phyloP scores from a whole-genome alignment of 1,139 yeast species.

The Debaryomyces sp. region DNA sequence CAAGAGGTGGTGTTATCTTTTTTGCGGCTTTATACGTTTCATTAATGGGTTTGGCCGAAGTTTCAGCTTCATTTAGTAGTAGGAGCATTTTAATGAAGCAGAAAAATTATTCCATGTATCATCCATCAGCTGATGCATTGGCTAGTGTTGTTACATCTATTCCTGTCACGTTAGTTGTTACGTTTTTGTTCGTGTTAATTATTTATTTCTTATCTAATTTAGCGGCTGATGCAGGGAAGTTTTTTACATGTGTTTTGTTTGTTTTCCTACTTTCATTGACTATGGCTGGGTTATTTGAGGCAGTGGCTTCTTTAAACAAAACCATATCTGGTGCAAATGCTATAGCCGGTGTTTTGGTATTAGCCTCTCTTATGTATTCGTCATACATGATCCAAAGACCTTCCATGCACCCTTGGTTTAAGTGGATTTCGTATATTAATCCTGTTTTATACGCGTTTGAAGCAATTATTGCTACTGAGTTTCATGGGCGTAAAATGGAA shows the following conservation, averaged over 20 bases:
- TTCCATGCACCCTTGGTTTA: constrained; percentile 66
- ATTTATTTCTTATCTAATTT: constrained; percentile 55
- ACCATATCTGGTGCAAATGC: constrained; percentile 55
- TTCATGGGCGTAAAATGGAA: constrained; percentile 56
- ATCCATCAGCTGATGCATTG: constrained; percentile 61
- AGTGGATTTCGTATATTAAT: constrained; percentile 61
- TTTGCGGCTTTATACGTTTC: constrained; percentile 56
- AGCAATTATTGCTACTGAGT: constrained; percentile 55
- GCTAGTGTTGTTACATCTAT: constrained; percentile 48
- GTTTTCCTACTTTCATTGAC: constrained; percentile 28
- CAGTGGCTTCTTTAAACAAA: constrained; percentile 51
- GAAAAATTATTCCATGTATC: constrained; percentile 56
- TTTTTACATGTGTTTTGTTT: constrained; percentile 54
- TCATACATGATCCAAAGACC: constrained; percentile 60
- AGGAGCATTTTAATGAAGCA: constrained; percentile 61
- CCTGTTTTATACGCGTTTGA: constrained; percentile 63
- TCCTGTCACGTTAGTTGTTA: constrained; percentile 51
- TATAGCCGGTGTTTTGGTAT: constrained; percentile 49
- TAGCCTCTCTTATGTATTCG: constrained; percentile 53
- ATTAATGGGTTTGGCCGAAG: constrained; percentile 57
- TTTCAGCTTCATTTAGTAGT: constrained; percentile 48
- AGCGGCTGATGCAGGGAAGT: constrained; percentile 54
- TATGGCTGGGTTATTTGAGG: constrained; percentile 50
- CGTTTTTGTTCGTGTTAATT: constrained; percentile 46
- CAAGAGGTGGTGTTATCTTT: constrained; percentile 61